phyloP scores from a whole-genome alignment of 73 alveolate genomes.

The Paramecium tetraurelia region DNA sequence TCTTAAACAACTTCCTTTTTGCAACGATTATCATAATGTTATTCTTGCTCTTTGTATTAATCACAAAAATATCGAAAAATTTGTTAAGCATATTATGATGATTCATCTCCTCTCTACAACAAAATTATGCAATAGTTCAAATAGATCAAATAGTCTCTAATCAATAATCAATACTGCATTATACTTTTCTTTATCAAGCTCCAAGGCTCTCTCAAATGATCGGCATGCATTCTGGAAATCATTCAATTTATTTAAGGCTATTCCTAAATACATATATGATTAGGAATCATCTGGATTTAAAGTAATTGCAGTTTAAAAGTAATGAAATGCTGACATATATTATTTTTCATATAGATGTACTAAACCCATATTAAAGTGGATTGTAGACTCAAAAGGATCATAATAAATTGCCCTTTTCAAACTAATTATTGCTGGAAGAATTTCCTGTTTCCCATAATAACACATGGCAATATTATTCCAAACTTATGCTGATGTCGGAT shows the following conservation, averaged over 20 bases:
- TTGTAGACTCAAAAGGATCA: conserved; percentile 83
- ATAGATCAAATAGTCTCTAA: conserved; percentile 43
- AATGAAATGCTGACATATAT: conserved; percentile 77
- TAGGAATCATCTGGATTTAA: conserved; percentile 66
- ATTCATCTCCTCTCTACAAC: conserved; percentile 34
- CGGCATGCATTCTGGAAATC: conserved; percentile 75
- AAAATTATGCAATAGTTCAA: conserved; percentile 36
- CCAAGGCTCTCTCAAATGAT: conserved; percentile 72
- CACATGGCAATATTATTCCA: conserved; percentile 83
- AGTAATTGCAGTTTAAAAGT: conserved; percentile 74
- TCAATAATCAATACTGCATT: neutral
- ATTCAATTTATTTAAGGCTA: conserved; percentile 70
- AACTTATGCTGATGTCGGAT: conserved; percentile 73
- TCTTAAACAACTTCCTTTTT: neutral
- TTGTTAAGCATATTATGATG: conserved; percentile 24
- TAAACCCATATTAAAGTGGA: conserved; percentile 76
- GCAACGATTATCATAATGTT: neutral
- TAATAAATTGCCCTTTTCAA: conserved; percentile 74
- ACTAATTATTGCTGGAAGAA: conserved; percentile 71
- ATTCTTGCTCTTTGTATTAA: neutral
- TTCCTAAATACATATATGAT: conserved; percentile 74
- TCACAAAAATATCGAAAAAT: neutral
- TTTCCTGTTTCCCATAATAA: conserved; percentile 70
- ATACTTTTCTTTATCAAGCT: conserved; percentile 51
- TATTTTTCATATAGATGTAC: conserved; percentile 66